Evolutionary conservation across 208 protist species (phyloP), one percentile per base, ranked within the genome.

Genomic region (Herpetomonas tarakana): DNA sequence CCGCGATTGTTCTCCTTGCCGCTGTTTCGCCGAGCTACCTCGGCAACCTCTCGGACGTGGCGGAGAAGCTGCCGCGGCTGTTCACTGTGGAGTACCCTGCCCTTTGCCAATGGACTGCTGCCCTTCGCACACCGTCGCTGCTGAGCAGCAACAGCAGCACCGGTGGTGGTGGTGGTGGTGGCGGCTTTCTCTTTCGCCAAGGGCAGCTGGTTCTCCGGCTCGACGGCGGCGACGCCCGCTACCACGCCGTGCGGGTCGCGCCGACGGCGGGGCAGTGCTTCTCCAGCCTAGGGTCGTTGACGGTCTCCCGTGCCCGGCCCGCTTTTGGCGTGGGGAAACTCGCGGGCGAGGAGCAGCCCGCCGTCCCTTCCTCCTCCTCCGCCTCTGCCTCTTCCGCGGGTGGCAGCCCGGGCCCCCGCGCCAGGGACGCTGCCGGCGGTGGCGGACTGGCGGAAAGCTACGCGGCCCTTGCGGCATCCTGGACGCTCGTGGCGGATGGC

Each of bases 171-270:
- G 24, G 47, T 3, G 26, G 38, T 11, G 24, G 39, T 2, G 21
- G 54, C 1, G 68, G 60, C n/a, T 29, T 50, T 12, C 54, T 82
- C 12, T 83, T 74, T 21, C 77, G 76, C 0, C 72, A 86, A 26
- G 81, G 83, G 6, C 67, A 83, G 41, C 75, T 94, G 27, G 71
- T 94, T 26, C 46, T 94, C 2, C 65, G 65, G 59, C 16, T 91
- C 2, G 77, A 79, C 0, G 49, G 76, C 0, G 46, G 51, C 0
- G 71, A 77, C 3, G 38, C 64, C 22, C 68, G 56, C n/a, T 81
- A 81, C 29, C 31, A 1, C 18, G 30, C 50, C n/a, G 47, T 71
- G n/a, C 53, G 44, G 6, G 71, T 84, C 0, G 46, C 52, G 4
- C 82, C 82, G 6, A 70, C 75, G 0, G 56, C 69, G 1, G 61